Conservation (phyloP, 1,139 yeast genomes). For the Tardiomyces depauwii region DNA sequence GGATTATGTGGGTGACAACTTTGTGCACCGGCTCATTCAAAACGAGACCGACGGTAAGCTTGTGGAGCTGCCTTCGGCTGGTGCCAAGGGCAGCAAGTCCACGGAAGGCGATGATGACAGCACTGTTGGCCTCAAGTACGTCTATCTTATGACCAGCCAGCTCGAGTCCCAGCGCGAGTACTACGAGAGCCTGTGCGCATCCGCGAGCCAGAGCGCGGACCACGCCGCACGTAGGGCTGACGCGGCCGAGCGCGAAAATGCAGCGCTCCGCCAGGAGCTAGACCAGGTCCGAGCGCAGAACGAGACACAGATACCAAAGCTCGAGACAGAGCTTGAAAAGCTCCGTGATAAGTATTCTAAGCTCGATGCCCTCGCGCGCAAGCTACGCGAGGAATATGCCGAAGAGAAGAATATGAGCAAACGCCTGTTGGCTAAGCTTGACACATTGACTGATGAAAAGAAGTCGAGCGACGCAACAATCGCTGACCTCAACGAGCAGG, state of each 20-base stretch:
- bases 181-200: slow-evolving; percentile 53
- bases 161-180: slow-evolving; percentile 83
- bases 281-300: slow-evolving; percentile 8
- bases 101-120: slow-evolving; percentile 27
- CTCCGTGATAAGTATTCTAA: slow-evolving; percentile 25
- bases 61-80: slow-evolving; percentile 46
- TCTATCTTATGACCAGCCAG: slow-evolving; percentile 68
- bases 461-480: slow-evolving; percentile 30
- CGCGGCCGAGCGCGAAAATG: slow-evolving; percentile 26
- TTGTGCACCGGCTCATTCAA: slow-evolving; percentile 78
- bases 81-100: slow-evolving; percentile 21
- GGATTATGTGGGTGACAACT: slow-evolving; percentile 86
- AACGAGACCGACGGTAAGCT: slow-evolving; percentile 79
- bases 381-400: slow-evolving; percentile 24
- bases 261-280: slow-evolving; percentile 10
- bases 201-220: slow-evolving; percentile 26
- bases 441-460: slow-evolving; percentile 33
- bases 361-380: slow-evolving; percentile 17
- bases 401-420: slow-evolving; percentile 45
- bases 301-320: slow-evolving; percentile 9
- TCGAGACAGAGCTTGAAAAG: slow-evolving; percentile 22
- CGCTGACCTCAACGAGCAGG: slow-evolving; percentile 47
- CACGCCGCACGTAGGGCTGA: slow-evolving; percentile 28
- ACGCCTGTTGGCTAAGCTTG: slow-evolving; percentile 48
- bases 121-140: slow-evolving; percentile 58